A percentile compares a stretch with the other conserved stretches of the same genome.
These are phyloP conservation scores for Alternaria tenuissima DNA, from an alignment of 2,329 filamentous ascomycete species.

Conservation along the genomic window DNA sequence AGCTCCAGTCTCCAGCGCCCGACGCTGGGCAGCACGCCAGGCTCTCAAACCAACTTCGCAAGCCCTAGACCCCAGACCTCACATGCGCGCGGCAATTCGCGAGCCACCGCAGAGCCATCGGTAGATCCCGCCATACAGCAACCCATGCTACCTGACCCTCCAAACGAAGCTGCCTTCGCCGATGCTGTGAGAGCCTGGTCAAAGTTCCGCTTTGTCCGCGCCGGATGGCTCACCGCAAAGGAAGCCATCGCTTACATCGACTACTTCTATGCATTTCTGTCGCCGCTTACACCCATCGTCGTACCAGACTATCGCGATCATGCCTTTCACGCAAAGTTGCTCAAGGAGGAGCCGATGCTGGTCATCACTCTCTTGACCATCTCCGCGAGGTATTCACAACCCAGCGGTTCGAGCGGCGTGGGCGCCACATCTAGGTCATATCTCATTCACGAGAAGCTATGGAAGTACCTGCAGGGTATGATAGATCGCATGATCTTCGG, in stretches of 20 bases:
- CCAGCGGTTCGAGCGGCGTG: slow-evolving; percentile 73
- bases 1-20: slow-evolving; percentile 50
- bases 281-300: slow-evolving; percentile 91
- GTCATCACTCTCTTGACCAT: slow-evolving; percentile 92
- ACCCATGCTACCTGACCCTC: slow-evolving; percentile 38
- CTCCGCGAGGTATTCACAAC: slow-evolving; percentile 82
- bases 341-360: slow-evolving; percentile 91
- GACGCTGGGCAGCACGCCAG: slow-evolving; percentile 45
- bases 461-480: slow-evolving; percentile 93
- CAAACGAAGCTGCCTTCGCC: slow-evolving; percentile 53
- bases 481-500: slow-evolving; percentile 95
- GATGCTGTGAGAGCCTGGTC: slow-evolving; percentile 88
- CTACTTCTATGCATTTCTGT: slow-evolving; percentile 93
- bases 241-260: slow-evolving; percentile 94
- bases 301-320: slow-evolving; percentile 88
- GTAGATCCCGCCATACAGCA: slow-evolving; percentile 46
- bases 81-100: slow-evolving; percentile 36
- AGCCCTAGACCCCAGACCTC: slow-evolving; percentile 42
- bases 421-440: slow-evolving; percentile 81
- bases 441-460: slow-evolving; percentile 93
- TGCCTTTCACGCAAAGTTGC: slow-evolving; percentile 77
- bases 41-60: slow-evolving; percentile 46
- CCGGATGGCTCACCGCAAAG: slow-evolving; percentile 93
- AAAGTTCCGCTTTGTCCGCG: slow-evolving; percentile 91
- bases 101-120: slow-evolving; percentile 32